Evolutionary conservation across 495 filamentous ascomycete species (phyloP), one percentile per base, ranked within the genome.

Genomic region (Bacidia gigantensis): DNA sequence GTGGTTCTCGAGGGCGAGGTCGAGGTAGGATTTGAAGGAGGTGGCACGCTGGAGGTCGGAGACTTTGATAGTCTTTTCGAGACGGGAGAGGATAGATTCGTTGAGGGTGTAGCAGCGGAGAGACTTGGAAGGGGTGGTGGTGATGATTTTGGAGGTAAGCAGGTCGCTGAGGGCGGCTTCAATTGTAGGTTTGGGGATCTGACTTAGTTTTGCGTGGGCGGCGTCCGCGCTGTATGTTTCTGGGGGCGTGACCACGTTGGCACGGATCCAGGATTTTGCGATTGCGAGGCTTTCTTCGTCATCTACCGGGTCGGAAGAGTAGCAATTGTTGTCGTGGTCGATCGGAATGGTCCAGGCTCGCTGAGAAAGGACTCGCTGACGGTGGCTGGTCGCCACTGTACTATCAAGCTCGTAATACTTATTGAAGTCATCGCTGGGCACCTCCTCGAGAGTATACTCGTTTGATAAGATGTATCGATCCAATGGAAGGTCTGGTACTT

Each of bases 211-310:
- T 22, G 62, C 44, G 21, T 64, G 58, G 18, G 77, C 77, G 3
- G 67, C 55, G 7, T 55, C 46, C 0, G 65, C 55, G 23, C 72
- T 56, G 59, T 76, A 83, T 1, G 62, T 65, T 12, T 70, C 64
- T 18, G 74, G 67, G 5, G 73, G 69, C 0, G 79, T 77, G 25
- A 77, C 55, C 35, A 75, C 64, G 39, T 76, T 76, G 20, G 81
- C 76, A 25, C 80, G 74, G 39, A 81, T 66, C 75, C 74, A 82
- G n/a, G 78, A 75, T 58, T 79, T 81, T 38, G 71, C 74, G 11
- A 71, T 60, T 14, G 67, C 64, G 5, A 73, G 53, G 1, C 61
- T 50, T 20, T 64, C 58, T 10, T 26, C 14, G 25, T n/a, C 43
- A 64, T 64, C 32, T 53, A n/a, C 21, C 41, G 26, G 40, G 14